Conservation (phyloP, 2,329 filamentous ascomycete genomes). For the Leptographium wingfieldii region DNA sequence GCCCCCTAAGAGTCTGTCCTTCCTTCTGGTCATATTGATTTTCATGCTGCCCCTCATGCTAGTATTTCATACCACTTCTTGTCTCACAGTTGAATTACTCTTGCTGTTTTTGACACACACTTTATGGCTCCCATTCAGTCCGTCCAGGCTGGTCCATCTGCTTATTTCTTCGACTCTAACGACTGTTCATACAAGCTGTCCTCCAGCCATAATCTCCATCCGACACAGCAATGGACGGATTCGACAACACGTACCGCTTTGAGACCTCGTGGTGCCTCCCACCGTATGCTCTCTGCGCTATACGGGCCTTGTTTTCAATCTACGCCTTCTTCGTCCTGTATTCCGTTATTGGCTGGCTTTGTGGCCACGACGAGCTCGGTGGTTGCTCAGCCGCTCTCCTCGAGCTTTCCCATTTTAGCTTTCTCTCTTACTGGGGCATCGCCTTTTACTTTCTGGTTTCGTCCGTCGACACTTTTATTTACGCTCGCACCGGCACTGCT, state of each 20-base stretch:
- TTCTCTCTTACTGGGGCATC: slow-evolving; percentile 70
- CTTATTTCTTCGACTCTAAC: no score
- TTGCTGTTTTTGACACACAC: no score
- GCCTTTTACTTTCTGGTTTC: slow-evolving; percentile 65
- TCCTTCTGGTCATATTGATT: no score
- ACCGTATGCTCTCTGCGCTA: slow-evolving; percentile 46
- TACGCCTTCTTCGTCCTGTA: slow-evolving; percentile 62
- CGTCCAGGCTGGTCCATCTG: no score
- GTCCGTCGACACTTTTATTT: slow-evolving; percentile 55
- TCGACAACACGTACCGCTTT: slow-evolving; percentile 52
- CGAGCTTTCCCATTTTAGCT: slow-evolving; percentile 72
- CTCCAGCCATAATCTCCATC: slow-evolving; percentile 2
- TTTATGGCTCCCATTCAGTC: no score
- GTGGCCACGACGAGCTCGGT: slow-evolving; percentile 31
- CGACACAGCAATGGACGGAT: slow-evolving; percentile 19
- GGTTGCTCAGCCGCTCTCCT: slow-evolving; percentile 33
- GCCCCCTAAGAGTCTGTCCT: no score
- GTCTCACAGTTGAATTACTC: no score
- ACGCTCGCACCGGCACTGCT: slow-evolving; percentile 40
- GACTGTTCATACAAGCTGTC: no score
- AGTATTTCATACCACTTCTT: no score
- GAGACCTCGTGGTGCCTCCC: slow-evolving; percentile 72
- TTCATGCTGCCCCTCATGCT: no score
- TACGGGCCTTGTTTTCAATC: slow-evolving; percentile 43
- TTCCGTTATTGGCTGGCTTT: slow-evolving; percentile 55